Evolutionary conservation across 495 filamentous ascomycete species (phyloP), one percentile per base, ranked within the genome.

Genomic region (Trichoderma asperelloides): DNA sequence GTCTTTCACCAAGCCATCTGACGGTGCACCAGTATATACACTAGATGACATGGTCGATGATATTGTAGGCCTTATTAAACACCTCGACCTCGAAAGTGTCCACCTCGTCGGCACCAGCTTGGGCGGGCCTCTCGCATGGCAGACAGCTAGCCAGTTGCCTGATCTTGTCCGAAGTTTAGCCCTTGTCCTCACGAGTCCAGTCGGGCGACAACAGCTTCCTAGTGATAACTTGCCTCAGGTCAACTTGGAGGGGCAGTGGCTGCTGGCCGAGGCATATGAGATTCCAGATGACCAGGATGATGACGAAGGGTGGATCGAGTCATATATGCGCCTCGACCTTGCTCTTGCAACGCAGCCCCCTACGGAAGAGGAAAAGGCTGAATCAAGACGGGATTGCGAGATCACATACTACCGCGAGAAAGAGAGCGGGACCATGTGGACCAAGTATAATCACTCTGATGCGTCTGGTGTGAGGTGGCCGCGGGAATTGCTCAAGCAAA

Each of bases 401-500:
- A 21, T 68, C 16, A 68, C 67, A 18, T 66, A 66, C 25, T 49
- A 39, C 5, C 63, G 63, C 12, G 67, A 68, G 67, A 68, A 21
- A 37, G 47, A 65, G 43, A 68, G 67, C 47, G 67, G 67, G 11
- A 68, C 63, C 1, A 43, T 60, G 45, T 64, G 25, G 67, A 68
- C 67, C 9, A 68, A 68, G 67, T 37, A 8, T 37, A 68, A 68
- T 23, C 63, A 68, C 41, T 68, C 67, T n/a, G 67, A 43, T 40
- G 67, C 67, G 23, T 49, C 41, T 1, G 67, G 63, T 25, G 62
- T 51, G 28, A 68, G 67, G 43, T 66, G 67, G 60, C 67, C 63
- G 9, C 41, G 67, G 5, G 67, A 68, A 43, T 49, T 37, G 45
- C 67, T 68, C 45, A 57, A 51, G 28, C 12, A 16, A 4, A 43